These are phyloP conservation scores for Porpolomopsis calyptriformis DNA, from an alignment of 768 basidiomycete genomes.

Conservation along the genomic window DNA sequence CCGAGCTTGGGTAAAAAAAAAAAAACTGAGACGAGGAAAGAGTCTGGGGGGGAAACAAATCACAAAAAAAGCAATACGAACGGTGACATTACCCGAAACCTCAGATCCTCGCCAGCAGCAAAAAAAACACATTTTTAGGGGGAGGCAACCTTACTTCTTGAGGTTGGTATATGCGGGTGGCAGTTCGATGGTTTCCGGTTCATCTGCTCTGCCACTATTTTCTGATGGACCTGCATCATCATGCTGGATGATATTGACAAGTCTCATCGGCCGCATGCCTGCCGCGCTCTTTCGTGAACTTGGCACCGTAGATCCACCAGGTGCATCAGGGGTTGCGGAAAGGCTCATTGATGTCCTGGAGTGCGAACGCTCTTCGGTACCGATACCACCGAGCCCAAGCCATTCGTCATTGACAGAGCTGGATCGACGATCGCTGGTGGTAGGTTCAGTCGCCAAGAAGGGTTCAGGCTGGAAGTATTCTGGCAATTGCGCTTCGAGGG, in stretches of 20 bases:
- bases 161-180: conserved; percentile 77
- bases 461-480: conserved; percentile 71
- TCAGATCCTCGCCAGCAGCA: no score
- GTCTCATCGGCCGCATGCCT: conserved; percentile 41
- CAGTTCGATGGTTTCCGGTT: conserved; percentile 68
- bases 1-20: neutral
- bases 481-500: conserved; percentile 39
- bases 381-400: conserved; percentile 13
- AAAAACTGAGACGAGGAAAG: neutral
- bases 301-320: conserved; percentile 4
- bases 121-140: no score
- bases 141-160: conserved; percentile 17
- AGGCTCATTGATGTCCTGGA: conserved; percentile 17
- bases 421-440: conserved; percentile 36
- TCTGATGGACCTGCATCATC: conserved; percentile 66
- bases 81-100: no score
- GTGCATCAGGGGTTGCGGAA: conserved; percentile 13
- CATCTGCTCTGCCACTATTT: conserved; percentile 21
- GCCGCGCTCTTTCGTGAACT: conserved; percentile 37
- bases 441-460: conserved; percentile 59
- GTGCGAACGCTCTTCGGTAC: conserved; percentile 15
- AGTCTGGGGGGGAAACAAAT: neutral
- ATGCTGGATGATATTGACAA: conserved; percentile 77
- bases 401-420: conserved; percentile 17
- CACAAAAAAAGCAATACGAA: no score